phyloP scores from a whole-genome alignment of 2,329 filamentous ascomycete genomes.

The Onygena corvina region DNA sequence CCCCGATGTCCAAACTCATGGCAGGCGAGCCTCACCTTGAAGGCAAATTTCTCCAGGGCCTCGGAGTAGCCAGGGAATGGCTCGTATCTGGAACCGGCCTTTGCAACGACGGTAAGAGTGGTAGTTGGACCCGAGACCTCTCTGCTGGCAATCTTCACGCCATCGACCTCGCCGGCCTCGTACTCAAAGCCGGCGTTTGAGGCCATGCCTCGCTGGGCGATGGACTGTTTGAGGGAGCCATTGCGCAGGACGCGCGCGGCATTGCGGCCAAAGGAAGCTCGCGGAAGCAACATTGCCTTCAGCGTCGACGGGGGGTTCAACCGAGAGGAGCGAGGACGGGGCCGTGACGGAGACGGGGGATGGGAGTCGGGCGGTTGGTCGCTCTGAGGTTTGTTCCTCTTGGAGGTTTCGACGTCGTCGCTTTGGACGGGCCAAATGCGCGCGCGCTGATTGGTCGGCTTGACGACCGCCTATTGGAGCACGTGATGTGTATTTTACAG shows the following conservation, averaged over 20 bases:
- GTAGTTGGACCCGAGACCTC: constrained; percentile 80
- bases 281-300: constrained; percentile 54
- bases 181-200: constrained; percentile 68
- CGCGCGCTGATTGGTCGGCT: constrained; percentile 28
- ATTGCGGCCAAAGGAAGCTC: constrained; percentile 52
- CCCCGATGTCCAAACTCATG: not conserved
- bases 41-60: constrained; percentile 88
- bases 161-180: constrained; percentile 71
- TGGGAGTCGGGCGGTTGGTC: constrained; percentile 22
- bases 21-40: constrained; percentile 57
- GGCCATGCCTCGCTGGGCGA: constrained; percentile 51
- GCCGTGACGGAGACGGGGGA: constrained; percentile 20
- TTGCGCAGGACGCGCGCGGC: constrained; percentile 51
- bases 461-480: constrained; percentile 20
- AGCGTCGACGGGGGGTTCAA: constrained; percentile 37
- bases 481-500: constrained; percentile 8
- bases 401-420: no score
- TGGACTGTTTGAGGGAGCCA: constrained; percentile 46
- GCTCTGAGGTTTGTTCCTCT: no score
- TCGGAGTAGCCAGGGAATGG: constrained; percentile 77
- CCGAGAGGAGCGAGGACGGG: constrained; percentile 26
- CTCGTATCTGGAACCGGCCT: constrained; percentile 90
- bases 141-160: constrained; percentile 85
- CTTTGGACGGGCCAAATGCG: constrained; percentile 26
- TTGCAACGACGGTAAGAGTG: constrained; percentile 80